Evolutionary conservation across 2,329 filamentous ascomycete species (phyloP), one percentile per base, ranked within the genome.

Genomic region (Metarhizium album): DNA sequence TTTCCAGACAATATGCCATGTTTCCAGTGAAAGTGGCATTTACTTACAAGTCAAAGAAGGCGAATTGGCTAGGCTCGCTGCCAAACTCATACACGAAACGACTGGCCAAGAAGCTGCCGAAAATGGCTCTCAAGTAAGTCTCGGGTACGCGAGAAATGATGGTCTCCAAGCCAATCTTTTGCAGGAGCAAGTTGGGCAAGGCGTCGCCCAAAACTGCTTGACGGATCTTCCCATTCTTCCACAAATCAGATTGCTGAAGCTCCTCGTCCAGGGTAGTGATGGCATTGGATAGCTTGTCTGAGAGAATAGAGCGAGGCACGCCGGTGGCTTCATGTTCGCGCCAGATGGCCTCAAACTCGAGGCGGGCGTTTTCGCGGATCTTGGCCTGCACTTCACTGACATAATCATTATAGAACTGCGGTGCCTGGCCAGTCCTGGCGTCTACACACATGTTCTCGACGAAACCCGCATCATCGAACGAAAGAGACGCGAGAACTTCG

Each of bases 281-380:
- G 33, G 93, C 91, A 47, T 87, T 74, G 51, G 88, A 95, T 50
- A 98, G 80, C 59, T 85, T 87, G 68, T 98, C 93, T 46, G 89
- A 95, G 51, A 98, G 77, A n/a, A 90, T 81, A 54, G 89, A 94
- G 55, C 90, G 82, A 22, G 88, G 72, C 50, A 83, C 75, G 48
- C 88, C 87, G 2, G 87, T 95, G 65, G 83, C 71, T 69, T 93
- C 83, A 64, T 95, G 82, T 70, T 98, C 93, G 57, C 88, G 83
- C 93, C 93, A 98, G 71, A 98, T 94, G 42, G 93, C 93, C 72
- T 98, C 93, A 59, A 98, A 98, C 69, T 98, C 93, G 35, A 98
- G 82, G 16, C 82, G 76, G 2, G 93, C 93, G 59, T 98, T 98
- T 60, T 90, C 83, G 68, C 87, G 82, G 66, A 98, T 97, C 63